phyloP scores from a whole-genome alignment of 352 stramenopile genomes.

The Pythium biforme region DNA sequence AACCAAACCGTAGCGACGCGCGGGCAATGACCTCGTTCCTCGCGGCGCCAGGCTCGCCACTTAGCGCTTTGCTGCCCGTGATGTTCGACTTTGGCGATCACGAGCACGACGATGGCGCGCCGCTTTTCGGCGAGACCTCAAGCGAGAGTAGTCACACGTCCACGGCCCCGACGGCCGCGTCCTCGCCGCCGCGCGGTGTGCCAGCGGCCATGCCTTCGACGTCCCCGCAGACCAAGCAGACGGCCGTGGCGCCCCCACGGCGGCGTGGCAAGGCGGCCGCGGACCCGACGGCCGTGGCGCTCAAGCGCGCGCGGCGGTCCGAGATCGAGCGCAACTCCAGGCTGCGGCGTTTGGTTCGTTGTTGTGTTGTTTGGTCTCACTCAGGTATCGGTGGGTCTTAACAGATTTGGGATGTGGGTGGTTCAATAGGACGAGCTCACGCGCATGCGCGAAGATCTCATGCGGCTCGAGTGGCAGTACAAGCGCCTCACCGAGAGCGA shows the following conservation, averaged over 20 bases:
- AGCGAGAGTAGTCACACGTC: conserved; percentile 20
- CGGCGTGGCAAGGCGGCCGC: conserved; percentile 7
- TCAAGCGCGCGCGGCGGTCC: conserved; percentile 46
- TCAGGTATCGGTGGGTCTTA: background rate
- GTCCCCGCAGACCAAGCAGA: background rate
- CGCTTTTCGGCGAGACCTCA: conserved; percentile 14
- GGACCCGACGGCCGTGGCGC: conserved; percentile 17
- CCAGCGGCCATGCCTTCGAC: background rate
- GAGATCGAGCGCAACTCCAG: conserved; percentile 65
- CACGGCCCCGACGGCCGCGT: background rate
- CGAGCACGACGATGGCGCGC: conserved; percentile 6
- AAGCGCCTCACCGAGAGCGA: conserved; percentile 30
- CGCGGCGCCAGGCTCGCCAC: background rate
- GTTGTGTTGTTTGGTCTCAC: background rate
- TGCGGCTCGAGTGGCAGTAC: conserved; percentile 48
- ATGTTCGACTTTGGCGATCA: conserved; percentile 7
- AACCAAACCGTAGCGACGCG: background rate
- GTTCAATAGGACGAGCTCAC: conserved; percentile 28
- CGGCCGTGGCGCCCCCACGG: background rate
- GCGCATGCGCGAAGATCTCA: conserved; percentile 54
- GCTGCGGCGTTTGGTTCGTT: conserved; percentile 31
- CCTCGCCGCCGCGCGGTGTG: conserved; percentile 4
- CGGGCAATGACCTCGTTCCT: conserved; percentile 3
- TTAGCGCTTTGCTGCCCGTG: conserved; percentile 5
- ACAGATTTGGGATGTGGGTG: conserved; percentile 2